Conservation (phyloP, 2,329 filamentous ascomycete genomes). For the Sclerotiophoma versabilis region DNA sequence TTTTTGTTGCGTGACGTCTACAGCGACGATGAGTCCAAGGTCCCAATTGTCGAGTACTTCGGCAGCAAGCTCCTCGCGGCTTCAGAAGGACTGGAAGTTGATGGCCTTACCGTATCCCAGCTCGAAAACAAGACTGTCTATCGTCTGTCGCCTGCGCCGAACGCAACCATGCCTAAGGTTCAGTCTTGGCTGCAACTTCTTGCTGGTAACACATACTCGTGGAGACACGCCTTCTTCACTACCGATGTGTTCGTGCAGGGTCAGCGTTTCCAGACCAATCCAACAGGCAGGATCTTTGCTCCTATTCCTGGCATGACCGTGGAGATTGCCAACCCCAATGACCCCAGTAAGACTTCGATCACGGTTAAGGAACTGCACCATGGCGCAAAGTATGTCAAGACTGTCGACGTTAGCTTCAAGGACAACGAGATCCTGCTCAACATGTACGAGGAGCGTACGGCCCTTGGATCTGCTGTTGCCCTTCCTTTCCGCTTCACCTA, state of each 20-base stretch:
- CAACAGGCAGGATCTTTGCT: conserved; percentile 88
- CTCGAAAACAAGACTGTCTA: conserved; percentile 83
- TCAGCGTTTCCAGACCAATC: conserved; percentile 96
- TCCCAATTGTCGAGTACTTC: conserved; percentile 93
- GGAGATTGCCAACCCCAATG: conserved; percentile 82
- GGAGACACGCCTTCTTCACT: conserved; percentile 93
- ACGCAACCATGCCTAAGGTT: conserved; percentile 75
- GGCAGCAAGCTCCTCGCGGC: conserved; percentile 82
- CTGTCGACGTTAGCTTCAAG: conserved; percentile 82
- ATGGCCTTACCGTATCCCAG: conserved; percentile 84
- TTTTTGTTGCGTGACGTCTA: conserved; percentile 83
- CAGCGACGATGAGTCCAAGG: conserved; percentile 71
- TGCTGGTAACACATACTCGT: conserved; percentile 84
- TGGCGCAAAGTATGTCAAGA: conserved; percentile 85
- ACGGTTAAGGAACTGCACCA: conserved; percentile 85
- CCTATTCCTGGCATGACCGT: conserved; percentile 87
- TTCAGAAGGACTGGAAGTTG: conserved; percentile 72
- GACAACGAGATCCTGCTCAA: conserved; percentile 85
- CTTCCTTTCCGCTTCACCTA: conserved; percentile 90
- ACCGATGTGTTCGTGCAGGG: conserved; percentile 94
- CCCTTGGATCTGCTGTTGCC: conserved; percentile 80
- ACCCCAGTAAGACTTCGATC: conserved; percentile 84
- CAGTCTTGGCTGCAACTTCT: conserved; percentile 89
- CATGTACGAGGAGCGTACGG: conserved; percentile 92
- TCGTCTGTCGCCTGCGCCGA: conserved; percentile 78